phyloP scores from a whole-genome alignment of 805 yeast species.

The Spathaspora girioi region DNA sequence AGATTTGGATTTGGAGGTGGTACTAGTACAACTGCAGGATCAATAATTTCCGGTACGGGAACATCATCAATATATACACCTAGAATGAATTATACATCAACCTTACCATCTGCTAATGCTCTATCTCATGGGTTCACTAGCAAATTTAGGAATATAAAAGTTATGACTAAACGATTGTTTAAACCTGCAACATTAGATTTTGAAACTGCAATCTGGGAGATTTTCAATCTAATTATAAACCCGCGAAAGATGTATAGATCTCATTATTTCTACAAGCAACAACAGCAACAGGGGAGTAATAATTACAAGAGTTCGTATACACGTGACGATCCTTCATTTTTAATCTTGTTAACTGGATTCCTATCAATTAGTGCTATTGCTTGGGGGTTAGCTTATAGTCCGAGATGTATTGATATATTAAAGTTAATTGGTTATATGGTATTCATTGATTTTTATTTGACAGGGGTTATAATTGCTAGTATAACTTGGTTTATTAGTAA shows the following conservation, averaged over 20 bases:
- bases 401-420: slow-evolving; percentile 56
- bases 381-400: slow-evolving; percentile 85
- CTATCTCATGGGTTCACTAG: slow-evolving; percentile 1
- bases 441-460: slow-evolving; percentile 69
- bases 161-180: slow-evolving; percentile 36
- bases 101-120: neutral
- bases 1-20: slow-evolving; percentile 2
- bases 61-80: slow-evolving; percentile 11
- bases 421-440: slow-evolving; percentile 80
- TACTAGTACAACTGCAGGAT: slow-evolving; percentile 15
- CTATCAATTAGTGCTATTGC: slow-evolving; percentile 74
- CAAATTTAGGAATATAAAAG: slow-evolving; percentile 21
- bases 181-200: slow-evolving; percentile 83
- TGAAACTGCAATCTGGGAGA: slow-evolving; percentile 93
- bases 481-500: slow-evolving; percentile 71
- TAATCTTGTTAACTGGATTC: slow-evolving; percentile 64
- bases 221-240: slow-evolving; percentile 63
- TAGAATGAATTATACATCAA: neutral
- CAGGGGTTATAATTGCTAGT: slow-evolving; percentile 70
- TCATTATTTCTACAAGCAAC: slow-evolving; percentile 72
- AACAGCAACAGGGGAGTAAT: slow-evolving; percentile 18
- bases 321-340: slow-evolving; percentile 89
- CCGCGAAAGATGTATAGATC: slow-evolving; percentile 83
- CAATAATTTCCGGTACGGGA: slow-evolving; percentile 14
- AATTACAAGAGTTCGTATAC: slow-evolving; percentile 70